Percentiles rank a stretch among this genome's conserved stretches.
Conservation (phyloP, 1,284 basidiomycete genomes). For the Rhodotorula sp. region DNA sequence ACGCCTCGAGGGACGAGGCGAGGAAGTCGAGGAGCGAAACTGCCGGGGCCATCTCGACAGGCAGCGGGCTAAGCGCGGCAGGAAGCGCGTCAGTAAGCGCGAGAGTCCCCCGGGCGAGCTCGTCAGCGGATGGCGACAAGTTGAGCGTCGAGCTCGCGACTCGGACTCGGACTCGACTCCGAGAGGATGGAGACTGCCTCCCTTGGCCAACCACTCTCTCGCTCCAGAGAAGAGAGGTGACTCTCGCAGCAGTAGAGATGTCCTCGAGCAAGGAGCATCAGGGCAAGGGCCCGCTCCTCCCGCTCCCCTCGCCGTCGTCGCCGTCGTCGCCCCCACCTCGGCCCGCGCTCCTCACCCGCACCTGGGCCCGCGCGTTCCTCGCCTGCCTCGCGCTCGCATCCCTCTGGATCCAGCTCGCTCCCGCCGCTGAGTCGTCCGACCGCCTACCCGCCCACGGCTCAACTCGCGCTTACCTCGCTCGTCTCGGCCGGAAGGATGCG, state of each 20-base stretch:
- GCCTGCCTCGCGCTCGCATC: background rate
- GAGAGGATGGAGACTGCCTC: background rate
- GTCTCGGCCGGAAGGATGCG: background rate
- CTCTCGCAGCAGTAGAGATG: background rate
- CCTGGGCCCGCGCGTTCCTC: constrained; percentile 1
- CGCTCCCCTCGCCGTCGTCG: background rate
- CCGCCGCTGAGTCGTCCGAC: background rate
- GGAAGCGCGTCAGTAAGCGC: too few relatives aligned
- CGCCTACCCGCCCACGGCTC: background rate
- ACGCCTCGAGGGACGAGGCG: constrained; percentile 59
- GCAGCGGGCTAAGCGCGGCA: too few relatives aligned
- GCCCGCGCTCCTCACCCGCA: background rate
- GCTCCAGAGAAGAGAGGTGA: too few relatives aligned
- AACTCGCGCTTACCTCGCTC: background rate
- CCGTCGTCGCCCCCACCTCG: background rate
- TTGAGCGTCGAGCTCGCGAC: too few relatives aligned
- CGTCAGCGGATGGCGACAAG: too few relatives aligned
- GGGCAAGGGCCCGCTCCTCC: background rate
- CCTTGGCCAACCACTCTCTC: too few relatives aligned
- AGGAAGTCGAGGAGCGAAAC: constrained; percentile 66
- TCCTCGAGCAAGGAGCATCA: background rate
- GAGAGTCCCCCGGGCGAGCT: too few relatives aligned
- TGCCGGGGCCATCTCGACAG: background rate
- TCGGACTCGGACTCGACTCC: too few relatives aligned
- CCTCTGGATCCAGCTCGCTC: background rate